These are phyloP conservation scores for Acarospora socialis DNA, from an alignment of 2,329 filamentous ascomycete genomes.

Conservation along the genomic window DNA sequence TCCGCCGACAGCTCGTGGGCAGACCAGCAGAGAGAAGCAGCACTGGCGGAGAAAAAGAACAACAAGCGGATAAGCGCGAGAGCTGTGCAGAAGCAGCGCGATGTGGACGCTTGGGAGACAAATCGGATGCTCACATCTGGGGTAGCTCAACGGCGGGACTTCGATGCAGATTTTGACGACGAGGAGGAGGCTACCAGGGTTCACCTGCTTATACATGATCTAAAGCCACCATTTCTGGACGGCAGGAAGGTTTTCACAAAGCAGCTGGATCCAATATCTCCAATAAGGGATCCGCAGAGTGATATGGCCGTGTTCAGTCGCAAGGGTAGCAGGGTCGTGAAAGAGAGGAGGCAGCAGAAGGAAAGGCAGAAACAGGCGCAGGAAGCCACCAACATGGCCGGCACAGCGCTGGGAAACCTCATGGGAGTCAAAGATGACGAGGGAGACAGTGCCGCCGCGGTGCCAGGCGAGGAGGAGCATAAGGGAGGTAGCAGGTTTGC, in stretches of 20 bases:
- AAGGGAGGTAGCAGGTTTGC: conserved; percentile 65
- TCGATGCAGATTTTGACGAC: conserved; percentile 69
- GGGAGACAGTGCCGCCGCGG: conserved; percentile 68
- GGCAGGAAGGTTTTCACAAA: conserved; percentile 94
- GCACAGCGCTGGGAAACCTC: conserved; percentile 82
- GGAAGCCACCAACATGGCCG: conserved; percentile 82
- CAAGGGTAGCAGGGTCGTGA: conserved; percentile 86
- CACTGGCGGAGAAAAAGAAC: conserved; percentile 65
- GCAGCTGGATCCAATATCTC: conserved; percentile 86
- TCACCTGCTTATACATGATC: conserved; percentile 82
- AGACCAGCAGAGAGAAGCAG: conserved; percentile 61
- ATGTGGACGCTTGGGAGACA: conserved; percentile 96
- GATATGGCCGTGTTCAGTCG: conserved; percentile 98
- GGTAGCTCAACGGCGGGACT: conserved; percentile 76
- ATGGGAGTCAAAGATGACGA: conserved; percentile 90
- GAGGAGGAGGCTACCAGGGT: conserved; percentile 83
- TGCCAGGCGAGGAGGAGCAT: conserved; percentile 54
- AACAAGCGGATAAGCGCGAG: conserved; percentile 57
- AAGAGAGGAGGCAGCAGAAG: conserved; percentile 78
- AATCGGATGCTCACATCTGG: conserved; percentile 97
- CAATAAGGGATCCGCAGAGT: conserved; percentile 83
- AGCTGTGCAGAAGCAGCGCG: conserved; percentile 73
- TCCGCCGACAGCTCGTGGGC: conserved; percentile 57
- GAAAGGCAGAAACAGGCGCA: conserved; percentile 90
- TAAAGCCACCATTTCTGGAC: conserved; percentile 88